Evolutionary conservation across 768 basidiomycete species (phyloP).

Genomic region (Cyathus striatus): DNA sequence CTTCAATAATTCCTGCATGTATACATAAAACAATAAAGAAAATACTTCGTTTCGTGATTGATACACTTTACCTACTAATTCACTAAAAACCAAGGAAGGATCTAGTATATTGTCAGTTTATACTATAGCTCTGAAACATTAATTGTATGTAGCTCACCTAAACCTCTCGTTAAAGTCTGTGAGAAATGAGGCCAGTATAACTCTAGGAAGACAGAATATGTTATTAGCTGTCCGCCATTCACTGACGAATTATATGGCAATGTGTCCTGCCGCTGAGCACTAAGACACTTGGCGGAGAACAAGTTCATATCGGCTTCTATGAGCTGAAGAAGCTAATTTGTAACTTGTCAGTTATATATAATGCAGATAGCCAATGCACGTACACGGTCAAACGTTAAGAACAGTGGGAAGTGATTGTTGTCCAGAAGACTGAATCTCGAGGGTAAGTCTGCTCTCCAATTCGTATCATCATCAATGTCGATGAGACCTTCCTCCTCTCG

Average conservation of each 20-base stretch:
- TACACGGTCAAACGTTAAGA: constrained; percentile 62
- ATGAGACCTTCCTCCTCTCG: constrained; percentile 20
- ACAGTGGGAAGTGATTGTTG: constrained; percentile 65
- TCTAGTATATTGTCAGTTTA: constrained; percentile 32
- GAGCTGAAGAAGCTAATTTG: constrained; percentile 37
- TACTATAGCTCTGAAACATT: not conserved
- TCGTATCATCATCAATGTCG: constrained; percentile 36
- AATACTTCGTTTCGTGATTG: too few relatives aligned
- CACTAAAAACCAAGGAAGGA: constrained; percentile 56
- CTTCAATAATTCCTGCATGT: constrained; percentile 68
- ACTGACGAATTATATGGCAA: constrained; percentile 1
- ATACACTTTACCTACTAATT: constrained; percentile 50
- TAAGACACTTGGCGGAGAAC: not conserved
- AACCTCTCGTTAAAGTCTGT: constrained; percentile 40
- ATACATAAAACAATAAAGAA: too few relatives aligned
- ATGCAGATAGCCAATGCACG: constrained; percentile 7
- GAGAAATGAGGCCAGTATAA: constrained; percentile 60
- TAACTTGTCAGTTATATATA: not conserved
- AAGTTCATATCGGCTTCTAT: constrained; percentile 39
- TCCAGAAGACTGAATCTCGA: constrained; percentile 46
- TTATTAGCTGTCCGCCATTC: constrained; percentile 22
- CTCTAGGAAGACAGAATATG: constrained; percentile 41
- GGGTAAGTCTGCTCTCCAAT: constrained; percentile 42
- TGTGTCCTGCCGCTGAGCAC: not conserved
- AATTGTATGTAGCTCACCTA: constrained; percentile 43